These are phyloP conservation scores for Zoysia matrella DNA, from an alignment of 202 grass and related monocot genomes.

Conservation along the genomic window DNA sequence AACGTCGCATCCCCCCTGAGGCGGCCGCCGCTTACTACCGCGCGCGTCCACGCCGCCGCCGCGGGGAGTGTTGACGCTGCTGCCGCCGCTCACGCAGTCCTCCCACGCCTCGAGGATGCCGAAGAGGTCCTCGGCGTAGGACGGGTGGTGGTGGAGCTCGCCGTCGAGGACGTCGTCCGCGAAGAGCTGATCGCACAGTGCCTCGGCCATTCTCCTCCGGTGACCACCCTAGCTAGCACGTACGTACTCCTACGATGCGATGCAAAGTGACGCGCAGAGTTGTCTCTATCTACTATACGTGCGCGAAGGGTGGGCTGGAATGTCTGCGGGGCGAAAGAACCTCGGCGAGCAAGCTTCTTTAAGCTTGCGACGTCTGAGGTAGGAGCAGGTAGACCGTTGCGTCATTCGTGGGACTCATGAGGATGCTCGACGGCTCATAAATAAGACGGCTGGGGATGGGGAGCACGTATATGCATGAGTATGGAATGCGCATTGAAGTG, in stretches of 20 bases:
- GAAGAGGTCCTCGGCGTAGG: conserved; percentile 53
- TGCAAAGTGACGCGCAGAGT: too few relatives aligned
- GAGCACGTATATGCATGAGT: conserved; percentile 17
- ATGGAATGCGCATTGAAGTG: background rate
- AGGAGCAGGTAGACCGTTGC: background rate
- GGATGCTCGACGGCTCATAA: conserved; percentile 39
- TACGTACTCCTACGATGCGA: too few relatives aligned
- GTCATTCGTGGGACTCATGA: conserved; percentile 18
- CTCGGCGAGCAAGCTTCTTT: conserved; percentile 35
- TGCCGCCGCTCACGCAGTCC: conserved; percentile 24
- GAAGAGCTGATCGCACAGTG: conserved; percentile 53
- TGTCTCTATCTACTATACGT: too few relatives aligned
- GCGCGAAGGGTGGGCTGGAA: too few relatives aligned
- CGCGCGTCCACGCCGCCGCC: background rate
- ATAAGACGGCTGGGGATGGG: conserved; percentile 29
- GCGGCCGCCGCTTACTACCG: background rate
- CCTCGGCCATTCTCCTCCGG: conserved; percentile 39
- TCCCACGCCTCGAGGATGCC: conserved; percentile 68
- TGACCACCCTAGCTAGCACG: too few relatives aligned
- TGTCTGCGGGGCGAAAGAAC: conserved; percentile 2
- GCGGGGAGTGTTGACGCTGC: background rate
- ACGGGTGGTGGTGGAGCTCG: conserved; percentile 28
- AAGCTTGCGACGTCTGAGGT: background rate
- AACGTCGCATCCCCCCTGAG: background rate
- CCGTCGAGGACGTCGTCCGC: conserved; percentile 30